A percentile compares a stretch with the other conserved stretches of the same genome.
Conservation (phyloP, 176 grass and related monocot species). For the Olyra latifolia region DNA sequence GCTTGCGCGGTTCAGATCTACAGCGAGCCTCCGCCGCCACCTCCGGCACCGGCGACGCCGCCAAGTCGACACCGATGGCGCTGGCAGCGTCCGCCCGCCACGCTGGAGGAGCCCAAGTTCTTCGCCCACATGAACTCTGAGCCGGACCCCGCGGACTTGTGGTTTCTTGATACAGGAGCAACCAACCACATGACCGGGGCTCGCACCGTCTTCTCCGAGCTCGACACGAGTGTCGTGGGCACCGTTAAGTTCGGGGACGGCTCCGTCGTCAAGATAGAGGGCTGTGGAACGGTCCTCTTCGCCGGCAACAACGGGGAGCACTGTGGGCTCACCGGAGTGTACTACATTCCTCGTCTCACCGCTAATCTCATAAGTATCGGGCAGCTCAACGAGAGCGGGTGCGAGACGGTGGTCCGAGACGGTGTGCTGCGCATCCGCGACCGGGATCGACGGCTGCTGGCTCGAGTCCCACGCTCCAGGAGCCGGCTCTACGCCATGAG, state of each 20-base stretch:
- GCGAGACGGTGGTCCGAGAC: neutral
- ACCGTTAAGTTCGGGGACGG: neutral
- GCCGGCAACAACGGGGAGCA: too few species aligned
- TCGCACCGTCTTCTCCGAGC: neutral
- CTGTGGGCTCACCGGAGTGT: too few species aligned
- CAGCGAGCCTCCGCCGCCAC: rapidly evolving
- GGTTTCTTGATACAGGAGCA: neutral
- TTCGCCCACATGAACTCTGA: too few species aligned
- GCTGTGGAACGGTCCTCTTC: too few species aligned
- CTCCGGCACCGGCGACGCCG: too few species aligned
- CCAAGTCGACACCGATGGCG: too few species aligned
- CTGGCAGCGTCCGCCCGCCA: neutral
- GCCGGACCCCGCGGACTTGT: neutral
- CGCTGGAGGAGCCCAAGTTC: too few species aligned
- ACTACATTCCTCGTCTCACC: too few species aligned
- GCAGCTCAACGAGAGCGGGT: rapidly evolving
- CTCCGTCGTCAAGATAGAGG: neutral
- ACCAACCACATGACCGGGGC: neutral
- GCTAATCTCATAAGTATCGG: too few species aligned
- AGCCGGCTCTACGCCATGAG: neutral
- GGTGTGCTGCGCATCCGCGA: neutral
- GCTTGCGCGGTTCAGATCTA: too few species aligned
- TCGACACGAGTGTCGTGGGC: neutral
- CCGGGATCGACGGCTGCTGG: neutral
- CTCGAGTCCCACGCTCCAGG: neutral